Evolutionary conservation across 768 basidiomycete genomes (phyloP), one percentile per base, ranked within the genome.

Genomic region (Auriscalpium vulgare): DNA sequence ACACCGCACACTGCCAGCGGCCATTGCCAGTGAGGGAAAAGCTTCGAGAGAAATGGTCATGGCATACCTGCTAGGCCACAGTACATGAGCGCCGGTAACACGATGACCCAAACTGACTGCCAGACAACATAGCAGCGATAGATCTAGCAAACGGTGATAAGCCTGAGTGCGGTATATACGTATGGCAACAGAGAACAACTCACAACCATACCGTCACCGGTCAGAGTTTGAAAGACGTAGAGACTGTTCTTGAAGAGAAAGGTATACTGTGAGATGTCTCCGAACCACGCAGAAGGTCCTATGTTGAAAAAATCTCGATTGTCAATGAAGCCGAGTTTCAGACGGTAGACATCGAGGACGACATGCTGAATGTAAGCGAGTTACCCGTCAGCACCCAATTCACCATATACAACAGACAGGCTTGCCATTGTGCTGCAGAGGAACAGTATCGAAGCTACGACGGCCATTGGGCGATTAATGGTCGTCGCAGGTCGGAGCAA

Each of bases 201-300:
- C 43, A 71, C 70, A 14, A 71, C 47, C 3, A 71, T 65, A 3
- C 63, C 59, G 21, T 71, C 69, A 1, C 70, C 70, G 4, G 70
- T 37, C 0, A 71, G 50, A 3, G 68, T 69, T 44, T 71, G 68
- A 29, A 62, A 53, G 13, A 45, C 46, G 13, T 67, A 71, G 11
- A 67, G 56, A 0, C 46, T 55, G 37, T 64, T 67, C 52, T 68
- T 68, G 49, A 50, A 60, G 54, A 69, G 61, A 43, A 70, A 71
- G 8, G 68, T 67, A 53, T 61, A 63, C 16, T 69, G 59, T 13
- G 67, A 60, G 19, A 59, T 37, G 34, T 68, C 57, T 1, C 60
- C 56, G 55, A 73, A 72, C 47, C 53, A 73, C 0, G 40, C 55
- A 3, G 59, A 10, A 9, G 70, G 61, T 1, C 62, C 64, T 0